Percentiles rank a stretch among this genome's conserved stretches.
These are phyloP conservation scores for Microbotryum scabiosae DNA, from an alignment of 1,284 basidiomycete genomes.

Conservation along the genomic window DNA sequence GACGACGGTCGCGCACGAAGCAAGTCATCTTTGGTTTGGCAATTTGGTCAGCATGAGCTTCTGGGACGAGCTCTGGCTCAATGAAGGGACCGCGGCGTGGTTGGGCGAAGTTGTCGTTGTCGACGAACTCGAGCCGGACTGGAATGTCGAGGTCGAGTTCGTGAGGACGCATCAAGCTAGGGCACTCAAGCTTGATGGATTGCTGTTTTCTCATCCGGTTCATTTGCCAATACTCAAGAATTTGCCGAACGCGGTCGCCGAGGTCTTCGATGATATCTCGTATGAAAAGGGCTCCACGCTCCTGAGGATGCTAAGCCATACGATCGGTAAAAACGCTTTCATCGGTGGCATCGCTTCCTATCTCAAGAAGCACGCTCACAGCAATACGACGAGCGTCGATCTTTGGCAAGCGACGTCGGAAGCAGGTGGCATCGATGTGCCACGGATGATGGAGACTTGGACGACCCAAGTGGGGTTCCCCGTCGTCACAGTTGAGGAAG, in stretches of 20 bases:
- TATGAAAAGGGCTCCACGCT: slow-evolving; percentile 78
- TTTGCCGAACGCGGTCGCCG: slow-evolving; percentile 79
- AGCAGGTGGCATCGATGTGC: slow-evolving; percentile 68
- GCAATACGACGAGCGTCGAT: slow-evolving; percentile 76
- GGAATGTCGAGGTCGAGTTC: slow-evolving; percentile 49
- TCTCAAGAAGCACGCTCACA: slow-evolving; percentile 74
- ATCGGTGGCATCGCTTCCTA: slow-evolving; percentile 54
- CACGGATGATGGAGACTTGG: slow-evolving; percentile 85
- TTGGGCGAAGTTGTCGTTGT: slow-evolving; percentile 84
- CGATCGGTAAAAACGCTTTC: slow-evolving; percentile 74
- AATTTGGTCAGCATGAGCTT: slow-evolving; percentile 23
- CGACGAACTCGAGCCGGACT: slow-evolving; percentile 54
- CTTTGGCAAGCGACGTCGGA: slow-evolving; percentile 81
- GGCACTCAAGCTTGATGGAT: slow-evolving; percentile 74
- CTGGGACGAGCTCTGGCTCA: slow-evolving; percentile 39
- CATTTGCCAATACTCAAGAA: slow-evolving; percentile 94
- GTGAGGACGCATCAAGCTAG: slow-evolving; percentile 47
- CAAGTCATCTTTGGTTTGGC: slow-evolving; percentile 30
- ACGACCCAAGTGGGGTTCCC: slow-evolving; percentile 52
- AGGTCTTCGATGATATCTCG: slow-evolving; percentile 51
- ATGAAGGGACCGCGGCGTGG: slow-evolving; percentile 67
- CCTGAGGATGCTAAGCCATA: slow-evolving; percentile 81
- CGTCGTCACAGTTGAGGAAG: slow-evolving; percentile 77
- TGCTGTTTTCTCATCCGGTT: slow-evolving; percentile 86
- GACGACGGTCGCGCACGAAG: slow-evolving; percentile 40